Conservation (phyloP, 164 flowering plant species). For the Nymphaea thermarum region DNA sequence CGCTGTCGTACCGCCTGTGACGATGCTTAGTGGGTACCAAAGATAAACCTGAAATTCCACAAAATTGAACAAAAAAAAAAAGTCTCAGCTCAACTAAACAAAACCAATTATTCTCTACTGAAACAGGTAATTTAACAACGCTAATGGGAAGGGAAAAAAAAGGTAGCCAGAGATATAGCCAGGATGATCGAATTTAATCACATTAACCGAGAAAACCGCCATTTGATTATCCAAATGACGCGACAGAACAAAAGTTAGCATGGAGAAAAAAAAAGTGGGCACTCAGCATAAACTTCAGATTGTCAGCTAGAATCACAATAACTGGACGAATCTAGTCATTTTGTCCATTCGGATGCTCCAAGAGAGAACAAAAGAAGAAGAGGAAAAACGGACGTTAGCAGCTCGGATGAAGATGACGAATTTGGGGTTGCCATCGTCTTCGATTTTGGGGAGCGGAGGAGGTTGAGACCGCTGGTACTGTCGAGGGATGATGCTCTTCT, state of each 20-base stretch:
- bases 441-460: constrained; percentile 72
- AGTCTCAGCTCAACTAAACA: too few species aligned
- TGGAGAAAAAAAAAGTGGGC: background rate
- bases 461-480: constrained; percentile 42
- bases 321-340: background rate
- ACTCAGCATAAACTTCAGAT: too few species aligned
- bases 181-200: too few species aligned
- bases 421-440: constrained; percentile 85
- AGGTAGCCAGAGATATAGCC: too few species aligned
- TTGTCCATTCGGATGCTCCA: background rate
- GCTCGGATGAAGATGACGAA: constrained; percentile 87
- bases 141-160: too few species aligned
- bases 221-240: background rate
- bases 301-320: background rate
- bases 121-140: too few species aligned
- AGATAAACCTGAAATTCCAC: constrained; percentile 44
- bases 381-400: constrained; percentile 46
- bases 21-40: constrained; percentile 87
- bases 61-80: background rate
- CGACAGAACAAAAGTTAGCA: background rate
- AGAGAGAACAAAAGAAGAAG: background rate
- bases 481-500: constrained; percentile 53
- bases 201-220: too few species aligned
- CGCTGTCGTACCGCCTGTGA: constrained; percentile 90
- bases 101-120: too few species aligned